Base-by-base conservation (phyloP, 1,284 basidiomycete species). In the Trametes versicolor region DNA sequence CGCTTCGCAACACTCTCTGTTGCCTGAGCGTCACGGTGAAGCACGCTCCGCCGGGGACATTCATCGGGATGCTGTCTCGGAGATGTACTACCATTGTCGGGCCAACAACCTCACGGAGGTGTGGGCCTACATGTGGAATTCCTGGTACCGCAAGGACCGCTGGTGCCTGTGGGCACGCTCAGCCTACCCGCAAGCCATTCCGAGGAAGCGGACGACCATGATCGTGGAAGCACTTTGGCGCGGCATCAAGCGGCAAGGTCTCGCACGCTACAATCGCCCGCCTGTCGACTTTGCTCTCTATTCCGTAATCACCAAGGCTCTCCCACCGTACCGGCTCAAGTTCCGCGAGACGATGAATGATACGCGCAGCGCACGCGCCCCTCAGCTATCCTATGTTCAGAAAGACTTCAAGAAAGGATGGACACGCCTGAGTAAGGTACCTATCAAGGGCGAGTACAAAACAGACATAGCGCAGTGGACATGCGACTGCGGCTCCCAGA, bases 81-180 rank as follows among this genome's bases (percentile, higher is more conserved):
- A 70, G 49, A 68, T 68, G 62, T 70, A 70, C 39, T 36, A n/a
- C 0, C 62, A 66, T n/a, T 70, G 69, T 37, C 12, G 56, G 29
- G 7, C 19, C 2, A 68, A 66, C 27, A 48, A 54, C 23, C 32
- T 70, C 8, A 19, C 23, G 5, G 66, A 70, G 51, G 66, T 68
- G 0, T 70, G 69, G 69, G 69, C 62, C 1, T 70, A 70, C 45
- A n/a, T 70, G 0, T 70, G 69, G 66, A 68, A 60, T 21, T 59
- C 54, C 0, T 70, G 69, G 66, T 70, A 70, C 47, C 34, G 58
- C 8, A 47, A n/a, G 0, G 17, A 39, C 6, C 50, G 53, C 19
- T 70, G 69, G 69, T 27, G 7, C 8, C 62, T 70, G 6, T 70
- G 66, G 69, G 60, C 64, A 2, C 62, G 64, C 0, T 54, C 61